Conservation (phyloP, 805 yeast genomes). For the Yamadazyma philogaea region DNA sequence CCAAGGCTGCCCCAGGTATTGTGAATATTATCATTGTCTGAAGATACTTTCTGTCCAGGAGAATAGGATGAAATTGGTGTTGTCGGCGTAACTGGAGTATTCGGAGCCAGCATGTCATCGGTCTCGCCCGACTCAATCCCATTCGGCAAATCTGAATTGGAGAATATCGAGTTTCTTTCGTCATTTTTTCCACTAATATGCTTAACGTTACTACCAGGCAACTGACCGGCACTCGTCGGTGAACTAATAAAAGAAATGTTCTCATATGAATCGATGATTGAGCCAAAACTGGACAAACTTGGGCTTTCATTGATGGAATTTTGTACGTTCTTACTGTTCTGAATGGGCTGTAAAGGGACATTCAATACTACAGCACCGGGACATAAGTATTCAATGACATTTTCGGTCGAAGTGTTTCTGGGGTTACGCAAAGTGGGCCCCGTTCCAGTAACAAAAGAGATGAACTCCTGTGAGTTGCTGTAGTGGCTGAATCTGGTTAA, state of each 20-base stretch:
- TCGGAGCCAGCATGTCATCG: conserved; percentile 4
- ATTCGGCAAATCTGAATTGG: conserved; percentile 9
- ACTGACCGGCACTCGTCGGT: neutral
- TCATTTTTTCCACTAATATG: neutral
- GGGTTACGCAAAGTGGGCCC: conserved; percentile 11
- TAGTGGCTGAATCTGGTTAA: conserved; percentile 21
- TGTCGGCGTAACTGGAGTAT: conserved; percentile 12
- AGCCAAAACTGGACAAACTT: conserved; percentile 25
- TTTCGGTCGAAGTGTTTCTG: conserved; percentile 15
- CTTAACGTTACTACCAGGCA: neutral
- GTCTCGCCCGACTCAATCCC: neutral
- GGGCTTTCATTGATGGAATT: conserved; percentile 17
- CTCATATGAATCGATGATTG: conserved; percentile 31
- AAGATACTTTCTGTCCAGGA: neutral
- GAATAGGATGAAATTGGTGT: conserved; percentile 5
- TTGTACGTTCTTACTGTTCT: conserved; percentile 15
- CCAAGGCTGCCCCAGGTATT: neutral
- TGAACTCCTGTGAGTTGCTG: conserved; percentile 24
- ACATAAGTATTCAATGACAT: conserved; percentile 19
- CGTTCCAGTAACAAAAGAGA: conserved; percentile 21
- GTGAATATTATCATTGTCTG: neutral
- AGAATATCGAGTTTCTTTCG: conserved; percentile 6
- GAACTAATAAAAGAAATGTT: conserved; percentile 6
- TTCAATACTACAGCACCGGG: conserved; percentile 21
- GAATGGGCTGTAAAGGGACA: conserved; percentile 11